Percentiles rank a stretch among this genome's conserved stretches.
phyloP scores from a whole-genome alignment of 345 rosid species.

The Crucihimalaya himalaica region DNA sequence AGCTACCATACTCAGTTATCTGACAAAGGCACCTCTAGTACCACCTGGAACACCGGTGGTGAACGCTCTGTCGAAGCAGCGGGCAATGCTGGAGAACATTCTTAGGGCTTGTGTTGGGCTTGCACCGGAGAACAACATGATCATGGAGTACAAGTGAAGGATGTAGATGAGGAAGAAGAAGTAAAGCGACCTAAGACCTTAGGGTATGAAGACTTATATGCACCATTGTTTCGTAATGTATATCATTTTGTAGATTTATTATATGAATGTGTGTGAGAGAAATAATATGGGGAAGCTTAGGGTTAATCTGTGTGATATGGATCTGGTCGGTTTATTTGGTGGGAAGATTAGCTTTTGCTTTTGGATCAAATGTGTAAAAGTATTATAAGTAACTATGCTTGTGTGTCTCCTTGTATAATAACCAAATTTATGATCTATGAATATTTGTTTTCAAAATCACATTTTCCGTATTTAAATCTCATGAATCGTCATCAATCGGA shows the following conservation, averaged over 20 bases:
- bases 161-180: constrained; percentile 18
- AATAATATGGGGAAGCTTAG: neutral
- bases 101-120: constrained; percentile 90
- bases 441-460: neutral
- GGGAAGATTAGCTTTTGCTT: constrained; percentile 18
- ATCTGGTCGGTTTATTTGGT: neutral
- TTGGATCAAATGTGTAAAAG: constrained; percentile 22
- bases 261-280: constrained; percentile 7
- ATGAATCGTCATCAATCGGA: neutral
- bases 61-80: constrained; percentile 92
- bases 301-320: constrained; percentile 5
- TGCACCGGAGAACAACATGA: constrained; percentile 99
- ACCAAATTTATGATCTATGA: constrained; percentile 19
- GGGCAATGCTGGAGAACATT: constrained; percentile 97
- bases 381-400: neutral
- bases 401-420: constrained; percentile 25
- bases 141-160: constrained; percentile 81
- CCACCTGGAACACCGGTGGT: constrained; percentile 98
- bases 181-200: constrained; percentile 23
- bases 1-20: constrained; percentile 96
- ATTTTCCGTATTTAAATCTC: neutral
- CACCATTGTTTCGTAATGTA: constrained; percentile 9
- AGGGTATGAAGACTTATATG: constrained; percentile 24
- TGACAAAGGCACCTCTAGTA: constrained; percentile 89
- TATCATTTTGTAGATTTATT: neutral